phyloP scores from a whole-genome alignment of 768 basidiomycete species.

The Collybia sordida region DNA sequence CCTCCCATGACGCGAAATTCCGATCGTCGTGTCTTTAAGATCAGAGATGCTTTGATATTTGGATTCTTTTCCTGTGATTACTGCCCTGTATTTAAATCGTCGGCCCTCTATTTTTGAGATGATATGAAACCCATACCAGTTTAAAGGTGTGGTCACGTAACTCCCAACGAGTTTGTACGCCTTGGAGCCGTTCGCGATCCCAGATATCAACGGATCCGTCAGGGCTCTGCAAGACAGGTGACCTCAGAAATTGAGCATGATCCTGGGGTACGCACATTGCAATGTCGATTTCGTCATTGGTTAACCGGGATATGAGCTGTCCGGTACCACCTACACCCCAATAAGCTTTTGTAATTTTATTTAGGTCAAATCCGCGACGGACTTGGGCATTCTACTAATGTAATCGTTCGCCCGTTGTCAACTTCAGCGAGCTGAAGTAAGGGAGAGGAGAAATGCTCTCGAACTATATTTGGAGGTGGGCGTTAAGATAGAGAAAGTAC shows the following conservation, averaged over 20 bases:
- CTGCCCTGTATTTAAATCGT: conserved; percentile 63
- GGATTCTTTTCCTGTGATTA: conserved; percentile 82
- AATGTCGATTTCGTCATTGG: conserved; percentile 77
- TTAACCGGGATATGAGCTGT: conserved; percentile 74
- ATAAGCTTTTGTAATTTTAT: conserved; percentile 1
- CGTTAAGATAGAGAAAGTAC: neutral
- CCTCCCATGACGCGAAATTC: conserved; percentile 90
- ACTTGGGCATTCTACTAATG: conserved; percentile 90
- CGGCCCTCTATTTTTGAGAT: neutral
- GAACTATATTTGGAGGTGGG: conserved; percentile 44
- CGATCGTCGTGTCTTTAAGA: conserved; percentile 78
- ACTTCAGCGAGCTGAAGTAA: conserved; percentile 79
- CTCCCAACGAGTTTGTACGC: conserved; percentile 92
- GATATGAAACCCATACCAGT: conserved; percentile 55
- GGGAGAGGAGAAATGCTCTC: conserved; percentile 92
- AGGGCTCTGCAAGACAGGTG: conserved; percentile 56
- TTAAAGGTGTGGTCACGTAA: conserved; percentile 85
- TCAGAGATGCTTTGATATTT: conserved; percentile 69
- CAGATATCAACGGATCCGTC: conserved; percentile 89
- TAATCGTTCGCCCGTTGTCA: conserved; percentile 73
- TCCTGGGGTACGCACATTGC: conserved; percentile 56
- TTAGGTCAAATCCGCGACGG: conserved; percentile 17
- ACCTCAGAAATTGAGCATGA: neutral
- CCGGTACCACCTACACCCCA: conserved; percentile 74
- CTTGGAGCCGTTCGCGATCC: conserved; percentile 85